Base-by-base conservation (phyloP, 2,329 filamentous ascomycete species). In the Chaetomium olivaceum region DNA sequence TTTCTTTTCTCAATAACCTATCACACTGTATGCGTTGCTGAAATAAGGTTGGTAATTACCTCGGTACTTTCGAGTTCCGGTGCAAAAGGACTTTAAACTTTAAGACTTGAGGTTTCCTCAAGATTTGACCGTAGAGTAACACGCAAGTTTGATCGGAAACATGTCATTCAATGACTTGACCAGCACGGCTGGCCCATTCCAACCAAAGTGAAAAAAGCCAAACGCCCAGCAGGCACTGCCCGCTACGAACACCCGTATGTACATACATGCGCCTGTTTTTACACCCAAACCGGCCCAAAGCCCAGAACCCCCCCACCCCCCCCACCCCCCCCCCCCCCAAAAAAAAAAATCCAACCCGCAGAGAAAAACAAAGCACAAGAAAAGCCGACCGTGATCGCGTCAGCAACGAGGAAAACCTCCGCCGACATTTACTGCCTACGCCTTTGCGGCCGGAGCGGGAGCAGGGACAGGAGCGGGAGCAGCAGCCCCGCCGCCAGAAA, bases 191-290 rank as follows among this genome's bases (percentile, higher is more conserved):
- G 27, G 21, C 51, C 27, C 19, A 31, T 48, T 6, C 31, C n/a
- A 39, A 43, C 39, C 27, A 16, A 19, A 5, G 21, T 43, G 14
- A 51, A 12, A 36, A 21, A 25, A 48, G 2, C 11, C n/a, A 11
- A 61, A 61, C 60, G 19, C 60, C 51, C 14, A 46, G 36, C 59
- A 23, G 33, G 51, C 59, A 29, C 51, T 29, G 59, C 59, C 50
- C 31, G 59, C 51, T 46, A 19, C 14, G 23, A 39, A 31, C 23
- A 21, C n/a, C 21, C 39, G 39, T 43, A 36, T 51, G n/a, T 54
- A 43, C 25, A 39, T 21, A 16, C 43, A 12, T n/a, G 19, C 14
- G n/a, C 21, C 14, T 6, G 29, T 58, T 58, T 39, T 29, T 25
- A 59, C 57, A 48, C 6, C 6, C 1, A 12, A 4, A 9, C 19